Evolutionary conservation across 1,284 basidiomycete species (phyloP), one percentile per base, ranked within the genome.

Genomic region (Hymenochaete sp.): DNA sequence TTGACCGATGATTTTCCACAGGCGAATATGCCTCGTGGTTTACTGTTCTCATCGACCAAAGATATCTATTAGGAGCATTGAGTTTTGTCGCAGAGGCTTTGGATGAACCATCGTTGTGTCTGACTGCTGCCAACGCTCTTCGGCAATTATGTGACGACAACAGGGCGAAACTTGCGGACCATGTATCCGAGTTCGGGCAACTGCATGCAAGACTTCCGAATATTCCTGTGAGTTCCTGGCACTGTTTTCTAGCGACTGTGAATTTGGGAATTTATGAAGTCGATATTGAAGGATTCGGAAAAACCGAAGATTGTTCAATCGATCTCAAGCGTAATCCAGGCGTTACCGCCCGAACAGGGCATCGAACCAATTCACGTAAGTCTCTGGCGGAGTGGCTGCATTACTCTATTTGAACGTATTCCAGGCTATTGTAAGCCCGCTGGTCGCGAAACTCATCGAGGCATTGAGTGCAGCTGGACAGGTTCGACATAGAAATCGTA

Each of bases 1-100:
- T 3, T 40, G 33, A 29, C 26, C 42, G 32, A 35, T 13, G 35
- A 19, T 18, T 13, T 24, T 38, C 7, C 36, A 6, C 54, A 92
- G 89, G 82, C 13, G 72, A 82, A 1, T 93, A 92, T 56, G 78
- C 89, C 2, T 82, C 86, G 6, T 93, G 88, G 87, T 91, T 92
- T 59, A 78, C 71, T 44, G 78, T 66, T 21, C 73, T 32, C 69
- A 58, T 70, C 60, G 43, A 67, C 58, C 45, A 71, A 61, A 50
- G 59, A 52, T 62, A 75, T 3, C 64, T 82, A 1, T 70, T 82
- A 57, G 70, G 65, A 31, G 77, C 77, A 4, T 67, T 90, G 10
- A 72, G 71, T 10, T 92, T 84, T 58, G 79, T 90, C 29, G 87
- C 83, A 1, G 67, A 77, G 11, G 79, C 83, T 1, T 64, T 90